These are phyloP conservation scores for Phytophthora sojae DNA, from an alignment of 352 stramenopile genomes.

Conservation along the genomic window DNA sequence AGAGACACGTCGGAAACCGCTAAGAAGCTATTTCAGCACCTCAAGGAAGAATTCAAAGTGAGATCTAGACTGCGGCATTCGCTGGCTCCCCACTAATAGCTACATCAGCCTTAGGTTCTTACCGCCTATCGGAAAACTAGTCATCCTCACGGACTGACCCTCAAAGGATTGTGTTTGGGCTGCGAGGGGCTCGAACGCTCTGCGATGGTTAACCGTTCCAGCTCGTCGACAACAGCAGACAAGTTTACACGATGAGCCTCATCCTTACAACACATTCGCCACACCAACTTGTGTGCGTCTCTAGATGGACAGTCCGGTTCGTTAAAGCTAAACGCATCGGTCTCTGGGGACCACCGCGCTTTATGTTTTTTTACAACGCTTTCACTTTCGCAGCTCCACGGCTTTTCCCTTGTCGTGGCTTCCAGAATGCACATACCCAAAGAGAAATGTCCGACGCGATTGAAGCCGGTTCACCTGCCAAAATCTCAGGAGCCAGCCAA, in stretches of 20 bases:
- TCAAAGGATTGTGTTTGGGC: background rate
- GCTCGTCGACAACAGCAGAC: background rate
- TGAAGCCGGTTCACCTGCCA: background rate
- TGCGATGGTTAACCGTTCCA: background rate
- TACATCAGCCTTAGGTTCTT: too few species aligned
- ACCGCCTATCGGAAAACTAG: too few species aligned
- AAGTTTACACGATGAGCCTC: background rate
- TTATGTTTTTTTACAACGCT: background rate
- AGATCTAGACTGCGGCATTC: too few species aligned
- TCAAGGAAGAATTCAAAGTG: too few species aligned
- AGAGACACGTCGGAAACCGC: too few species aligned
- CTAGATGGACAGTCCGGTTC: background rate
- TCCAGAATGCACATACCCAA: constrained; percentile 38
- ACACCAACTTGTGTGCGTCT: constrained; percentile 7
- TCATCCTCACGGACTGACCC: too few species aligned
- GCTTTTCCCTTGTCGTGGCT: constrained; percentile 5
- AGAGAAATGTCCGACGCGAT: constrained; percentile 25
- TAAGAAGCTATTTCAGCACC: too few species aligned
- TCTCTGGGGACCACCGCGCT: background rate
- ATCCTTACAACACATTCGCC: constrained; percentile 18
- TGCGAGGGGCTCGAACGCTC: background rate
- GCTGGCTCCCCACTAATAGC: too few species aligned
- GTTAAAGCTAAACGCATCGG: background rate
- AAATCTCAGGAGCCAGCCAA: constrained; percentile 27
- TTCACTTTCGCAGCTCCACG: background rate